Base-by-base conservation (phyloP, 345 rosid genomes). In the Ricinus communis region DNA sequence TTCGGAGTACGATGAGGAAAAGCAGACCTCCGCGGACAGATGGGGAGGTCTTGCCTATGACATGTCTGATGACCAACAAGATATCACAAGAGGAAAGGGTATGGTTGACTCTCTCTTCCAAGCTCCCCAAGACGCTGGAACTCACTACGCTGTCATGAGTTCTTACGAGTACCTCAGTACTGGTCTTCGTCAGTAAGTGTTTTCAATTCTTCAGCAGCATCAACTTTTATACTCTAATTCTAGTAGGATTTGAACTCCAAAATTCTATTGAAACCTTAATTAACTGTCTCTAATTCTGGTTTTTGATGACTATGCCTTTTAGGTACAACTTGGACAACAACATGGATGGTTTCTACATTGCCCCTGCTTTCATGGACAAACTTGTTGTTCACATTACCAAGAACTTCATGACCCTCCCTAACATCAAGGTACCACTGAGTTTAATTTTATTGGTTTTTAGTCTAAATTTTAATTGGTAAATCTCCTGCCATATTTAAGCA, bases 321-420 rank as follows among this genome's bases (percentile, higher is more conserved):
- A 93, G 96, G 72, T 93, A 81, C 80, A 65, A 85, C 81, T 68
- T 90, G 77, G 99, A 95, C 85, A 95, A 92, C 88, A 87, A 24
- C 73, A 72, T 87, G 83, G 97, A 83, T 65, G 99, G 97, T 22
- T 83, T 80, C 22, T 95, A 92, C 89, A 95, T 95, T 73, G 97
- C 99, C 41, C 97, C 97, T 9, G 90, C 93, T 71, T 95, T 95
- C 87, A 89, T 95, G 99, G 99, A 95, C 93, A 92, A 95, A 82
- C 89, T 95, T 59, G 87, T 92, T 66, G 97, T 95, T 73, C 99
- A 92, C 87, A 78, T 95, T 84, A 70, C 85, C 83, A 95, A 95
- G 97, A 95, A 95, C 94, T 95, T 85, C 91, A 85, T 95, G 93
- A 52, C 16, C 47, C 86, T 95, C 40, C 99, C 99, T 22, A 92